Evolutionary conservation across 331 rosid species (phyloP).

Genomic region (Malus hybrid): DNA sequence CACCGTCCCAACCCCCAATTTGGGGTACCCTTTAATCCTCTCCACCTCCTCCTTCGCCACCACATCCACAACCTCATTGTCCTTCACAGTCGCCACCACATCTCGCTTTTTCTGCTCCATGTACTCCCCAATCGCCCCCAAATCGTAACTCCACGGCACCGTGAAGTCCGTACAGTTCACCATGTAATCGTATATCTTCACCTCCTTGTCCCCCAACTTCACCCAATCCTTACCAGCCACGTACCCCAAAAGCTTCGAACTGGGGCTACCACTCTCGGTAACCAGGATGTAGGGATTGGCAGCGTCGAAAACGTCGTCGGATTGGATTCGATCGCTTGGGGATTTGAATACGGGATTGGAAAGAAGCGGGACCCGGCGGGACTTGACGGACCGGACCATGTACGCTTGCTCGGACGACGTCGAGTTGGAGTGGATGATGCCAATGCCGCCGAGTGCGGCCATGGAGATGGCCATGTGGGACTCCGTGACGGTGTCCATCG

Average conservation of each 20-base stretch:
- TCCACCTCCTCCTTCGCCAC: conserved; percentile 60
- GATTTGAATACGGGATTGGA: conserved; percentile 42
- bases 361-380: conserved; percentile 67
- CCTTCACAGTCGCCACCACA: conserved; percentile 37
- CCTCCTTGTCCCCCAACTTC: conserved; percentile 25
- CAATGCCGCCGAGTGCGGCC: conserved; percentile 85
- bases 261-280: conserved; percentile 43
- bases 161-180: conserved; percentile 11
- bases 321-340: conserved; percentile 32
- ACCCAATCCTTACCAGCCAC: conserved; percentile 43
- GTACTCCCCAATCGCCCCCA: conserved; percentile 22
- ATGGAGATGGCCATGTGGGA: conserved; percentile 70
- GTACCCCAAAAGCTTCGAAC: conserved; percentile 52
- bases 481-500: conserved; percentile 95
- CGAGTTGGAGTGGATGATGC: conserved; percentile 60
- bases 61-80: conserved; percentile 46
- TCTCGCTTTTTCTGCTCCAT: conserved; percentile 27
- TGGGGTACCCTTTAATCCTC: conserved; percentile 60
- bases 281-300: conserved; percentile 48
- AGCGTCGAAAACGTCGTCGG: conserved; percentile 37
- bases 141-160: conserved; percentile 44
- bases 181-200: conserved; percentile 42
- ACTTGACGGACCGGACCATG: conserved; percentile 49
- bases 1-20: conserved; percentile 48
- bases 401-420: conserved; percentile 49